A percentile compares a stretch with the other conserved stretches of the same genome.
phyloP scores from a whole-genome alignment of 116 monocot genomes.

The Posidonia oceanica region DNA sequence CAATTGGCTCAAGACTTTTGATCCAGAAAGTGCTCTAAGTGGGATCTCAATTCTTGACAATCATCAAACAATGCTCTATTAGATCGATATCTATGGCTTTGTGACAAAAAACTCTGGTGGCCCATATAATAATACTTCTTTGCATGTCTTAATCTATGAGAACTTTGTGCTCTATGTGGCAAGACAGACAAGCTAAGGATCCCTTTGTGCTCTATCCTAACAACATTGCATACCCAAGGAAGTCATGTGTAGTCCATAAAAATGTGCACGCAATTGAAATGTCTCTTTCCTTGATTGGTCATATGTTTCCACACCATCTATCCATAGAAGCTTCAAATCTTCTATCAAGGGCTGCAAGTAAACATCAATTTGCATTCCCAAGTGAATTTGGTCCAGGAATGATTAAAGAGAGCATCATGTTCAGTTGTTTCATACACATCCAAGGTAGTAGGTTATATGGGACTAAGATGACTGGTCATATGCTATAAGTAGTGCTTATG shows the following conservation, averaged over 20 bases:
- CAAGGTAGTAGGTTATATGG: constrained; percentile 5
- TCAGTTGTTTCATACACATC: background rate
- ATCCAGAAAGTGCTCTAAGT: background rate
- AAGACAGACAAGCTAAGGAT: too few species aligned
- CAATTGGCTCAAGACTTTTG: too few species aligned
- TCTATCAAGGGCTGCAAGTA: constrained; percentile 7
- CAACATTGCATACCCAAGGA: background rate
- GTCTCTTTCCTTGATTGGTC: background rate
- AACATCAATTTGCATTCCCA: constrained; percentile 9
- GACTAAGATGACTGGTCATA: constrained; percentile 8
- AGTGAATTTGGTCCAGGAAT: background rate
- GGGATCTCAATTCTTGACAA: background rate
- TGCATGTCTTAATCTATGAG: too few species aligned
- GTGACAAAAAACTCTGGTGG: too few species aligned
- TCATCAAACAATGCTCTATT: background rate
- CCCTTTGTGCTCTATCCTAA: too few species aligned
- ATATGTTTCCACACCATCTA: constrained; percentile 2
- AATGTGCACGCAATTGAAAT: background rate
- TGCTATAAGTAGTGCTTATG: background rate
- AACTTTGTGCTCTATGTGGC: too few species aligned
- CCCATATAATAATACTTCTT: too few species aligned
- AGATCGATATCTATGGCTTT: too few species aligned
- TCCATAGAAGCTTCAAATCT: constrained; percentile 4
- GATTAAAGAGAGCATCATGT: background rate
- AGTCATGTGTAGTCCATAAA: constrained; percentile 11